Evolutionary conservation across 139 green algal genomes (phyloP).

Genomic region (Micractinium conductrix): DNA sequence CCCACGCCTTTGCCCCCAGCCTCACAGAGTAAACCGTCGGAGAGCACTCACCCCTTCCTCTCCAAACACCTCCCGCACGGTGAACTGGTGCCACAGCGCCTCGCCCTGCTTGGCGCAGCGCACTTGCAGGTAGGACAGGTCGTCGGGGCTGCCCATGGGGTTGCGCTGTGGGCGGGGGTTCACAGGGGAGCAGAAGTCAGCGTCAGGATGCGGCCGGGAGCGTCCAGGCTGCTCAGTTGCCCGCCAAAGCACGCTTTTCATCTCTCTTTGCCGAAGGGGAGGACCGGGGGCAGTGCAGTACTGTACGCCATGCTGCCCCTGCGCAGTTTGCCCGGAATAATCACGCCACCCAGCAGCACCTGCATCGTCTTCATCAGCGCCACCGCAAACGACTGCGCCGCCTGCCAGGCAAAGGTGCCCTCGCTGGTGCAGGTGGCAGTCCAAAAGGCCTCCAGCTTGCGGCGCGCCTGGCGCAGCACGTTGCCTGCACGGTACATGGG

Average conservation of each 20-base stretch:
- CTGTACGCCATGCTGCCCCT: too few species aligned
- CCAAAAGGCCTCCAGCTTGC: conserved; percentile 38
- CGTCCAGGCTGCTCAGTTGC: too few species aligned
- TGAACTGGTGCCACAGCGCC: conserved; percentile 44
- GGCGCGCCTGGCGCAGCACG: conserved; percentile 35
- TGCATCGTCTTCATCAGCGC: conserved; percentile 40
- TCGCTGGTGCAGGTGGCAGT: conserved; percentile 22
- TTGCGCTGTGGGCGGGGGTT: conserved; percentile 28
- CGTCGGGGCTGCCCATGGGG: conserved; percentile 43
- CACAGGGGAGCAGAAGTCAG: too few species aligned
- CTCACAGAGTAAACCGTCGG: too few species aligned
- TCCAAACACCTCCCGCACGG: conserved; percentile 35
- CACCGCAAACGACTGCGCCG: conserved; percentile 46
- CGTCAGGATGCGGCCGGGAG: too few species aligned
- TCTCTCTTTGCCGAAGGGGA: too few species aligned
- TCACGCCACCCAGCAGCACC: too few species aligned
- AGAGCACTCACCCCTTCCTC: conserved; percentile 16
- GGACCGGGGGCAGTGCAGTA: too few species aligned
- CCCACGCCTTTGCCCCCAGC: neutral
- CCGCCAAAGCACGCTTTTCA: too few species aligned
- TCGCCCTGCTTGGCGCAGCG: conserved; percentile 44
- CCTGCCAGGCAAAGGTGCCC: conserved; percentile 51
- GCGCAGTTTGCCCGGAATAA: too few species aligned
- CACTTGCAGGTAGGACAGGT: conserved; percentile 43
- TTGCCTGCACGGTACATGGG: too few species aligned